Base-by-base conservation (phyloP, 2,329 filamentous ascomycete species). In the Diaporthe vaccinii region DNA sequence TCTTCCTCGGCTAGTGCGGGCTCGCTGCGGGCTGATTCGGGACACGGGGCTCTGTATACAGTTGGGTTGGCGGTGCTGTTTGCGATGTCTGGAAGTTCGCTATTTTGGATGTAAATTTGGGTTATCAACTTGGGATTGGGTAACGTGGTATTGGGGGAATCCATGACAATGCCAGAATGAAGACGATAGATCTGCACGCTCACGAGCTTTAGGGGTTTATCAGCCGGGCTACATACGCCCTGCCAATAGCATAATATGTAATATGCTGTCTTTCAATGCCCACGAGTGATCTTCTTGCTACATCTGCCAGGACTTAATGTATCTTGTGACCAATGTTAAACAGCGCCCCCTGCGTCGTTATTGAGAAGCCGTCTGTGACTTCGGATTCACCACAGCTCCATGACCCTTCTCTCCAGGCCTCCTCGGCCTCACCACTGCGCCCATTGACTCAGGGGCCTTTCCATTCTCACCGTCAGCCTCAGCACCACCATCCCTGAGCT, bases 401-500 rank as follows among this genome's bases (percentile, higher is more conserved):
- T 77, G 74, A 17, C 76, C 76, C n/a, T 58, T 74, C 67, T 77
- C 76, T 6, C 76, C 74, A 34, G 41, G 51, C 39, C 49, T 59
- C 34, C 53, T 41, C 10, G 76, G 70, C 53, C 74, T 49, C 1
- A 73, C 14, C 14, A 72, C 71, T 8, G 74, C 59, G 20, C 76
- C 76, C 75, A 73, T 75, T 1, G 53, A 22, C 20, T 65, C 65
- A n/a, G 55, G 41, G n/a, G 57, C 36, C 14, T 41, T 5, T 2
- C 25, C 36, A 22, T 2, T 12, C 10, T 22, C 44, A 7, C 34
- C 46, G 7, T 6, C 41, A 22, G 49, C 46, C 31, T 65, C 41
- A 7, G 7, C 53, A 25, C 20, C 36, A 39, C 12, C 70, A n/a
- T 46, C 71, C 58, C 34, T 41, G 15, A 73, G 46, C 58, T 73